Conservation (phyloP, 2,329 filamentous ascomycete species). For the Cladosporium phlei region DNA sequence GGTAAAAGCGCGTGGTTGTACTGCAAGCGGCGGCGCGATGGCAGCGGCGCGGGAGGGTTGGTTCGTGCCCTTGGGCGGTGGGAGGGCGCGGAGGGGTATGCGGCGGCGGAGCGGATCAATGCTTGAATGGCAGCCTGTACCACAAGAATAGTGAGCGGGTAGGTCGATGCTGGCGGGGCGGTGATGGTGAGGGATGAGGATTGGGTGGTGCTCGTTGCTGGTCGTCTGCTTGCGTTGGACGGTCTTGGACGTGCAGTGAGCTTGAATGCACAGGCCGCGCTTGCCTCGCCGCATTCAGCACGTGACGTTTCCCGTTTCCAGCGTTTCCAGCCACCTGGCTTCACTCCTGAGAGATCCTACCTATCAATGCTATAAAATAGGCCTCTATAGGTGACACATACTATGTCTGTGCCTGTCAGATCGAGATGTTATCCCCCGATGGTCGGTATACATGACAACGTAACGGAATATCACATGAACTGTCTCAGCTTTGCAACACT, state of each 20-base stretch:
- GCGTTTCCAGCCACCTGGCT: slow-evolving; percentile 9
- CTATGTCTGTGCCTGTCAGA: too few relatives aligned
- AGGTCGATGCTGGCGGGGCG: slow-evolving; percentile 4
- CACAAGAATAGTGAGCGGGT: slow-evolving; percentile 10
- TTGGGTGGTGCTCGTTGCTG: neutral
- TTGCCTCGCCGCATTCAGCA: neutral
- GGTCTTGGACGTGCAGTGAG: slow-evolving; percentile 1
- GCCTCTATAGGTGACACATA: too few relatives aligned
- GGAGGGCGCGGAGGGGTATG: neutral
- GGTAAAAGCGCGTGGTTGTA: neutral
- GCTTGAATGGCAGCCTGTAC: slow-evolving; percentile 6
- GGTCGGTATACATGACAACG: too few relatives aligned
- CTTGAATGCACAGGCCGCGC: neutral
- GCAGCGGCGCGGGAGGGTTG: neutral
- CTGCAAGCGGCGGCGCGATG: neutral
- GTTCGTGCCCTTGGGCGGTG: slow-evolving; percentile 1
- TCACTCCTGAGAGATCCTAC: neutral
- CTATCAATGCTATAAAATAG: neutral
- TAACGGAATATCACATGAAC: too few relatives aligned
- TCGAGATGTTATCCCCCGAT: too few relatives aligned
- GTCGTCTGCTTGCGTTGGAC: neutral
- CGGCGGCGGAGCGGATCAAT: slow-evolving; percentile 11
- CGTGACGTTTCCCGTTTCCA: too few relatives aligned
- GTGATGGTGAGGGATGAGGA: slow-evolving; percentile 4
- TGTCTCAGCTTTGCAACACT: slow-evolving; percentile 2